These are phyloP conservation scores for Mycosphaerella arachidis DNA, from an alignment of 2,329 filamentous ascomycete species.

Conservation along the genomic window DNA sequence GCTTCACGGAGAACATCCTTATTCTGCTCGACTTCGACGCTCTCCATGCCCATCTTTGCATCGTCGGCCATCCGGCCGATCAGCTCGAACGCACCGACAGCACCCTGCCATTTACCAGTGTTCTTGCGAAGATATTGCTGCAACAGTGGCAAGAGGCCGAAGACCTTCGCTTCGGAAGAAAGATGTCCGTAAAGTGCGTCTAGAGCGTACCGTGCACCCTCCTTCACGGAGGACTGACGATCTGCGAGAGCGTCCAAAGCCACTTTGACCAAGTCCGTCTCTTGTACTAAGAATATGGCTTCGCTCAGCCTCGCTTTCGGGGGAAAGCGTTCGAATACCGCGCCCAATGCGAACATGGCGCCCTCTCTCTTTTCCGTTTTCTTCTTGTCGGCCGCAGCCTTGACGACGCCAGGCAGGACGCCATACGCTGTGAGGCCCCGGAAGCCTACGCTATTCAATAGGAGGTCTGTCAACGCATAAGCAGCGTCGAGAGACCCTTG, in stretches of 20 bases:
- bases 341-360: constrained; percentile 90
- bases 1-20: constrained; percentile 87
- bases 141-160: constrained; percentile 74
- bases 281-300: constrained; percentile 74
- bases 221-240: constrained; percentile 81
- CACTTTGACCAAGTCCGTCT: constrained; percentile 65
- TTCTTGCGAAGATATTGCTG: constrained; percentile 71
- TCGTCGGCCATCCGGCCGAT: constrained; percentile 93
- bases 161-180: constrained; percentile 75
- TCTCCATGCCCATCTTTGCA: constrained; percentile 78
- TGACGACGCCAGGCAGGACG: constrained; percentile 60
- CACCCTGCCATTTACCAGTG: constrained; percentile 95
- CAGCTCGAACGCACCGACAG: constrained; percentile 77
- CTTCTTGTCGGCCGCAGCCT: constrained; percentile 92
- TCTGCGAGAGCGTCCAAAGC: constrained; percentile 84
- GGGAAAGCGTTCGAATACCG: constrained; percentile 86
- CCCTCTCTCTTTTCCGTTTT: constrained; percentile 78
- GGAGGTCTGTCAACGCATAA: constrained; percentile 60
- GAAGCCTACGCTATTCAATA: constrained; percentile 62
- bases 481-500: constrained; percentile 57
- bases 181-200: constrained; percentile 80
- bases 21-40: constrained; percentile 75
- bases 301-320: constrained; percentile 72
- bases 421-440: constrained; percentile 59
- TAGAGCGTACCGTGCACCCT: constrained; percentile 89